Conservation (phyloP, 2,329 filamentous ascomycete species). For the Fusarium praegraminearum region DNA sequence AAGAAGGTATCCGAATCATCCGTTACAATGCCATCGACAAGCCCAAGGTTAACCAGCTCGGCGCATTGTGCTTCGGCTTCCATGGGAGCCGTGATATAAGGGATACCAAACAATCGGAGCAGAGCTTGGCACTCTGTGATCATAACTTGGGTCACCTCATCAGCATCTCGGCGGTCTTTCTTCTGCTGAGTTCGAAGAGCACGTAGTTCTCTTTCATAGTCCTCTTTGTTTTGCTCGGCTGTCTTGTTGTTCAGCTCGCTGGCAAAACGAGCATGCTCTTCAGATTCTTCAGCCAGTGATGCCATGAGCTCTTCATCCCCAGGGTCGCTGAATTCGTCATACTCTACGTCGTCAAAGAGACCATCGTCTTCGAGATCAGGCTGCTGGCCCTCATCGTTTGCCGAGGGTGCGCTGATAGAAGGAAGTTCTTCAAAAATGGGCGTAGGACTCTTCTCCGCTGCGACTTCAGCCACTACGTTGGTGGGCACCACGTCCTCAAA, state of each 20-base stretch:
- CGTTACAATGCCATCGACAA: slow-evolving; percentile 97
- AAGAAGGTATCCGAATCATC: slow-evolving; percentile 97
- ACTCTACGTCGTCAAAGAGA: slow-evolving; percentile 70
- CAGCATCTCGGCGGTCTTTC: slow-evolving; percentile 93
- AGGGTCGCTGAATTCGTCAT: slow-evolving; percentile 82
- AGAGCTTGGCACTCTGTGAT: slow-evolving; percentile 94
- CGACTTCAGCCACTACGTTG: slow-evolving; percentile 26
- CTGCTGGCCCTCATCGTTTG: slow-evolving; percentile 1
- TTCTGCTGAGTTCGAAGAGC: slow-evolving; percentile 93
- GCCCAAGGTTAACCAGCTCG: slow-evolving; percentile 83
- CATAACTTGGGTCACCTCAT: slow-evolving; percentile 97
- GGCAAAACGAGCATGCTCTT: slow-evolving; percentile 94
- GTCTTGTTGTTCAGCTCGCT: slow-evolving; percentile 85
- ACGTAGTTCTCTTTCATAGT: slow-evolving; percentile 89
- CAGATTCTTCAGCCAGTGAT: slow-evolving; percentile 88
- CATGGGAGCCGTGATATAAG: slow-evolving; percentile 98
- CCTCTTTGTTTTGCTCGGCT: slow-evolving; percentile 74
- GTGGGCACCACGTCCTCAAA: slow-evolving; percentile 54
- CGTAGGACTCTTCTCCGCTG: slow-evolving; percentile 22
- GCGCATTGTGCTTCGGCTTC: slow-evolving; percentile 98
- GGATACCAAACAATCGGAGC: slow-evolving; percentile 89
- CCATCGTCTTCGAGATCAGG: slow-evolving; percentile 54
- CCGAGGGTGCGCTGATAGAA: neutral
- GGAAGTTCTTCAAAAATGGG: slow-evolving; percentile 34
- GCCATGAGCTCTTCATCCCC: slow-evolving; percentile 91